Percentiles rank a stretch among this genome's conserved stretches.
Conservation (phyloP, 2,329 filamentous ascomycete genomes). For the Colletotrichum sp. region DNA sequence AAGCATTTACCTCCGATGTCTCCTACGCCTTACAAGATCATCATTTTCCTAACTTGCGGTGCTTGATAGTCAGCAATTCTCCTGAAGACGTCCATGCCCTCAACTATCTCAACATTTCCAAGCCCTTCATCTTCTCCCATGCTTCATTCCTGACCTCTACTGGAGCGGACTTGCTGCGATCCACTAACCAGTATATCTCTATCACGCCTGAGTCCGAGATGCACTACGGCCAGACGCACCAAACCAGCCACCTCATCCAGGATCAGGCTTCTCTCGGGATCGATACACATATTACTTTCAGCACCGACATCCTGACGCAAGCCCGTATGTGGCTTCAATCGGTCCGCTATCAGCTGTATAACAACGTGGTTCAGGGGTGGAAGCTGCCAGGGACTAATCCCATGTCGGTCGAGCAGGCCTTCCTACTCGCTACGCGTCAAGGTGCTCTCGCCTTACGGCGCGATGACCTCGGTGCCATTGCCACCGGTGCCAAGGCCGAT, state of each 20-base stretch:
- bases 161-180: conserved; percentile 46
- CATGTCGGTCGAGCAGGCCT: conserved; percentile 58
- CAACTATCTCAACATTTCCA: conserved; percentile 43
- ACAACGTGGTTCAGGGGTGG: conserved; percentile 40
- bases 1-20: neutral
- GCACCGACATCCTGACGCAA: conserved; percentile 53
- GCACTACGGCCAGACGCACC: conserved; percentile 58
- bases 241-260: conserved; percentile 41
- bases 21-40: neutral
- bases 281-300: conserved; percentile 59
- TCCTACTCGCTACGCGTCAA: conserved; percentile 57
- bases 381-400: conserved; percentile 50
- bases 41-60: neutral
- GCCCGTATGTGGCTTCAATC: conserved; percentile 58
- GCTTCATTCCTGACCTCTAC: conserved; percentile 45
- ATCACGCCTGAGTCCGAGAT: conserved; percentile 64
- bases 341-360: conserved; percentile 40
- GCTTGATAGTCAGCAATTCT: neutral
- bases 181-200: conserved; percentile 56
- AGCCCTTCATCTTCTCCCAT: conserved; percentile 58
- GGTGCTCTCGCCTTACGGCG: conserved; percentile 54
- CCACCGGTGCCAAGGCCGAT: conserved; percentile 50
- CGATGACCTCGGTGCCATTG: conserved; percentile 56
- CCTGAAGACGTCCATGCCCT: conserved; percentile 30
- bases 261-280: conserved; percentile 59